phyloP scores from a whole-genome alignment of 208 protist genomes.

The Acanthamoeba healyi region DNA sequence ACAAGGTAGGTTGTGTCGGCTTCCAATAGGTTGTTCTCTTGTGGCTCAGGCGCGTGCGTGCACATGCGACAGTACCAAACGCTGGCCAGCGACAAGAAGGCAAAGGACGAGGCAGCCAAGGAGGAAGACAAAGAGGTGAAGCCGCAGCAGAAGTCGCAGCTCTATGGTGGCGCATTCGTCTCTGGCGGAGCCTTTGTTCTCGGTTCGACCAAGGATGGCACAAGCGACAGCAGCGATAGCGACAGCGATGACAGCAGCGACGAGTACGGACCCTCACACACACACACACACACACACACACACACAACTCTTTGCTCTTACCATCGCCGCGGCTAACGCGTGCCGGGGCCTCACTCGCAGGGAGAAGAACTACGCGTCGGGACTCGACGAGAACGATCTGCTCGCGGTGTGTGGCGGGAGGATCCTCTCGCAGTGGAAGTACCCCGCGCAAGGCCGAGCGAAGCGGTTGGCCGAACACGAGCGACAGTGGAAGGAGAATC shows the following conservation, averaged over 20 bases:
- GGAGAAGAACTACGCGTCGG: background rate
- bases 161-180: background rate
- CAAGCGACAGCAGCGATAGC: background rate
- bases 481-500: conserved; percentile 7
- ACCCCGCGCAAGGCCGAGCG: background rate
- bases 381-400: background rate
- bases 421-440: conserved; percentile 18
- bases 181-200: background rate
- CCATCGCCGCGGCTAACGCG: too few species aligned
- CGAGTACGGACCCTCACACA: background rate
- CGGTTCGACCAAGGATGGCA: background rate
- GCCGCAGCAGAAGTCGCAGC: too few species aligned
- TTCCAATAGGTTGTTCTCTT: too few species aligned
- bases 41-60: too few species aligned
- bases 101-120: background rate
- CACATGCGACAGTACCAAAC: conserved; percentile 8
- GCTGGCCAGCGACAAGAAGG: background rate
- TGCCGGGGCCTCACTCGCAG: too few species aligned
- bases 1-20: too few species aligned
- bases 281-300: too few species aligned
- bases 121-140: too few species aligned
- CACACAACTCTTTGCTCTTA: too few species aligned
- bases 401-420: background rate
- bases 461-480: background rate
- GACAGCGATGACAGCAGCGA: conserved; percentile 17